phyloP scores from a whole-genome alignment of 73 alveolate genomes.

The Paramecium bursaria region DNA sequence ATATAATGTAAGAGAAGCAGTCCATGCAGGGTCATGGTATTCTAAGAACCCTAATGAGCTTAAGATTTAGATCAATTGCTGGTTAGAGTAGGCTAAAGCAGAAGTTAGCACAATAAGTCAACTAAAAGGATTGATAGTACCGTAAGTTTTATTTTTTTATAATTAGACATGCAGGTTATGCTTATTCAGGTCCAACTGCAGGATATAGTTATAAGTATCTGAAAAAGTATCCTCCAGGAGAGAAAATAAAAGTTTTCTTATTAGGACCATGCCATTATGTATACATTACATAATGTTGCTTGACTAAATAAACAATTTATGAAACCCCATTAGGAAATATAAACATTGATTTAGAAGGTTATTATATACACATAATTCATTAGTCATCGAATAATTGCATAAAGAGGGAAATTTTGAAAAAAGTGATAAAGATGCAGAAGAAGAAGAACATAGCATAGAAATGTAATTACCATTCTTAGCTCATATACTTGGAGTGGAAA shows the following conservation, averaged over 20 bases:
- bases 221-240: conserved; percentile 62
- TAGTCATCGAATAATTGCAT: conserved; percentile 58
- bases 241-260: conserved; percentile 60
- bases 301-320: conserved; percentile 58
- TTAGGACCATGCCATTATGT: conserved; percentile 70
- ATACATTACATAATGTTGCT: conserved; percentile 61
- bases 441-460: conserved; percentile 70
- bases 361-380: not conserved
- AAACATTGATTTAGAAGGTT: conserved; percentile 61
- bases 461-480: conserved; percentile 64
- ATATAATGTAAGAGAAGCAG: conserved; percentile 63
- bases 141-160: conserved; percentile 15
- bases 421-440: conserved; percentile 72
- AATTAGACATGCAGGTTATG: conserved; percentile 69
- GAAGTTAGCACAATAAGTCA: conserved; percentile 55
- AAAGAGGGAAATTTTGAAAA: conserved; percentile 57
- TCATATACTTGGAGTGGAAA: conserved; percentile 62
- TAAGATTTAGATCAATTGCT: conserved; percentile 56
- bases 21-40: conserved; percentile 69
- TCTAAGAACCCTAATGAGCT: conserved; percentile 56
- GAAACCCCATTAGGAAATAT: conserved; percentile 71
- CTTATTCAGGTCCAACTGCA: conserved; percentile 70
- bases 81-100: conserved; percentile 69
- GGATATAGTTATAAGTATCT: conserved; percentile 63
- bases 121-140: conserved; percentile 60